Evolutionary conservation across 2,329 filamentous ascomycete species (phyloP), one percentile per base, ranked within the genome.

Genomic region (Beauveria caledonica): DNA sequence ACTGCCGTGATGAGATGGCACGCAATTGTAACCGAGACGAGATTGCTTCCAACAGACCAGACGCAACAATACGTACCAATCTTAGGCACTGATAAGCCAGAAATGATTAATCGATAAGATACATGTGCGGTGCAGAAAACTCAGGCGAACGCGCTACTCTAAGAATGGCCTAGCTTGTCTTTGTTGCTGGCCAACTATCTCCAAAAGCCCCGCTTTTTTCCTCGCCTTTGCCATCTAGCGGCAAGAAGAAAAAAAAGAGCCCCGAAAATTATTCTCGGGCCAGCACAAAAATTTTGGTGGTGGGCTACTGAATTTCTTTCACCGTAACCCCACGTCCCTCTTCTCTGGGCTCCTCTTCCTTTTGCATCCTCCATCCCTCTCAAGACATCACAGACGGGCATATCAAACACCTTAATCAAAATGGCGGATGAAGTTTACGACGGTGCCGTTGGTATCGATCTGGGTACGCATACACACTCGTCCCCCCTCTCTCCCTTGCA

Each of bases 391-490:
- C 69, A 67, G 64, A 67, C 63, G 46, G 59, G 52, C 53, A 63
- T 51, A 52, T 57, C 58, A 53, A 54, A 63, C 42, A 42, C 57
- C 44, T 57, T 55, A 67, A 69, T 69, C 72, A 90, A 80, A 76
- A 97, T 97, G 93, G 87, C 90, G 78, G 92, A 96, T 79, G 93
- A 97, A 87, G 87, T 95, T 73, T 99, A 97, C 80, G 94, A 99
- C 78, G 94, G 94, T 89, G 94, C 94, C 86, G 91, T 97, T 83
- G 94, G 94, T 87, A 99, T 99, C 83, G 94, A 99, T 88, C 86
- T 99, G 82, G 94, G 93, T 96, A 83, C 73, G 87, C 81, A 68
- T 39, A 51, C 53, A 44, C 33, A 58, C 45, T 53, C 40, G 58
- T 48, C 21, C 39, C 48, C 40, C 50, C 8, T 25, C 15, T 23